These are phyloP conservation scores for Pythium biforme DNA, from an alignment of 352 stramenopile species.

Conservation along the genomic window DNA sequence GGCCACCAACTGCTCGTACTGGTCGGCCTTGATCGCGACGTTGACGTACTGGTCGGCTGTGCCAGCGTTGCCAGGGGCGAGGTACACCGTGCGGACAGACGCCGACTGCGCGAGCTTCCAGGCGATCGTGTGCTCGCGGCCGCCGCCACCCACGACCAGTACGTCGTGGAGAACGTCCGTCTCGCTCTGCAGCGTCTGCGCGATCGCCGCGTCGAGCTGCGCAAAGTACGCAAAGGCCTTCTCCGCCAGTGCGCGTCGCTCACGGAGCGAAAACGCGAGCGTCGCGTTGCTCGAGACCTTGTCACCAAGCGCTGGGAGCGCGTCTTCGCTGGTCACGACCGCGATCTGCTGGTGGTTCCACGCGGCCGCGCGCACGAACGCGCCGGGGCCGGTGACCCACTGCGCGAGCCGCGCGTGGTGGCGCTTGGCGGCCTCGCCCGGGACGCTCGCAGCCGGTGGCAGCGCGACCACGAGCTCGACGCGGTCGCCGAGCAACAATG, in stretches of 20 bases:
- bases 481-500: slow-evolving; percentile 67
- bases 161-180: slow-evolving; percentile 79
- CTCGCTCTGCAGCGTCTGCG: slow-evolving; percentile 45
- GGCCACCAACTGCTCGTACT: slow-evolving; percentile 69
- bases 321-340: slow-evolving; percentile 68
- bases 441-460: slow-evolving; percentile 34
- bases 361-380: slow-evolving; percentile 79
- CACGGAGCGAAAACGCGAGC: slow-evolving; percentile 67
- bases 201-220: slow-evolving; percentile 67
- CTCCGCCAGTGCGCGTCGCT: slow-evolving; percentile 66
- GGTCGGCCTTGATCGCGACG: slow-evolving; percentile 56
- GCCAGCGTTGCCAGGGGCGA: slow-evolving; percentile 91
- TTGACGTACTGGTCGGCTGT: slow-evolving; percentile 78
- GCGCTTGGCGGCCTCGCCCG: slow-evolving; percentile 35
- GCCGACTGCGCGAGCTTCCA: slow-evolving; percentile 90
- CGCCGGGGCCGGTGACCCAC: slow-evolving; percentile 74
- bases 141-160: slow-evolving; percentile 91
- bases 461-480: slow-evolving; percentile 68
- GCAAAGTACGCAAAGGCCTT: slow-evolving; percentile 83
- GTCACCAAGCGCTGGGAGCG: slow-evolving; percentile 46
- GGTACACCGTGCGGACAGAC: slow-evolving; percentile 76
- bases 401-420: slow-evolving; percentile 46
- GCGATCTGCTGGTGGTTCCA: slow-evolving; percentile 88
- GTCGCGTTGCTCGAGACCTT: slow-evolving; percentile 64
- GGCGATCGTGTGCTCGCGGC: slow-evolving; percentile 94